Conservation (phyloP, 108 stramenopile genomes). For the Skeletonema grethae region DNA sequence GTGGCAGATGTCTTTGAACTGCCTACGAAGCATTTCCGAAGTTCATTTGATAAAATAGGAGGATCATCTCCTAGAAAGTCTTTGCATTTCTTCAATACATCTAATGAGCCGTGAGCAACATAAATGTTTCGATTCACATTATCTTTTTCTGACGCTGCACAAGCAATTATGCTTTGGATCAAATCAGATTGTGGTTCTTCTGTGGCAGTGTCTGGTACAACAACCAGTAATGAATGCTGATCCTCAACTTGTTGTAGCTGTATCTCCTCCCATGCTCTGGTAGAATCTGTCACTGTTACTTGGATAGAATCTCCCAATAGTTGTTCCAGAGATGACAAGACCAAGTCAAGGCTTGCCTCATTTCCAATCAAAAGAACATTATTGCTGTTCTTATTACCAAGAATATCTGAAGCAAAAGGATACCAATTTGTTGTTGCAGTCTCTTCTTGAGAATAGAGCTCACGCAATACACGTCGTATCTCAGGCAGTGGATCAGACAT, state of each 20-base stretch:
- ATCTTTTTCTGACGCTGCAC: background rate
- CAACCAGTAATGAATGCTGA: constrained; percentile 13
- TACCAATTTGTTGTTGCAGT: constrained; percentile 13
- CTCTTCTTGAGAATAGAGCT: constrained; percentile 4
- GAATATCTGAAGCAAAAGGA: constrained; percentile 29
- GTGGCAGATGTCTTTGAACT: constrained; percentile 5
- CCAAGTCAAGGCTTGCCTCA: constrained; percentile 22
- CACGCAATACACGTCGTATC: constrained; percentile 21
- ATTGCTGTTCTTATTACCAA: constrained; percentile 5
- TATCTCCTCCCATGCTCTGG: constrained; percentile 4
- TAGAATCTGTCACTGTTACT: constrained; percentile 26
- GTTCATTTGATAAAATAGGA: constrained; percentile 19
- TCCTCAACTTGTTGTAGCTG: background rate
- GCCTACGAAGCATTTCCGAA: constrained; percentile 23
- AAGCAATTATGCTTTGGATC: constrained; percentile 28
- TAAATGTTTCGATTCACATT: constrained; percentile 11
- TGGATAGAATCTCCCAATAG: constrained; percentile 23
- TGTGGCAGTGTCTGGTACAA: constrained; percentile 27
- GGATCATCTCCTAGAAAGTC: constrained; percentile 35
- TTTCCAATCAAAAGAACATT: constrained; percentile 33
- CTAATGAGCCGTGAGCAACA: constrained; percentile 37
- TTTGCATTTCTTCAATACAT: constrained; percentile 35
- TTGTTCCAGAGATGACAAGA: constrained; percentile 19
- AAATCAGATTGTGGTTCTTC: constrained; percentile 30
- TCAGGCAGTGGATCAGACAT: constrained; percentile 35